Conservation (phyloP, 139 green algal genomes). For the Eudorina sp. region DNA sequence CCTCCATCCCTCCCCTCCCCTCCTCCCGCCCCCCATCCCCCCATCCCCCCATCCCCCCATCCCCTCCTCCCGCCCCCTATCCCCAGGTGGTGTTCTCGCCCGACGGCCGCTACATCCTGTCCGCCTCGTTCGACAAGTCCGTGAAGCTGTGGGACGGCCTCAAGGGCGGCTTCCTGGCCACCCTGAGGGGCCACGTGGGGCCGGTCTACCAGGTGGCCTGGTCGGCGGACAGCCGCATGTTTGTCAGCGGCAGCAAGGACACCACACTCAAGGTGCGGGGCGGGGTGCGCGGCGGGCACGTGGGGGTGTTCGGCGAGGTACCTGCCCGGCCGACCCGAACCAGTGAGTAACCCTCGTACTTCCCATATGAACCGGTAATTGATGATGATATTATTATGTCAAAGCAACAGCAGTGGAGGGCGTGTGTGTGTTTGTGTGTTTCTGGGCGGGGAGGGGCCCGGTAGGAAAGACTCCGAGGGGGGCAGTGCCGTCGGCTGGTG, state of each 20-base stretch:
- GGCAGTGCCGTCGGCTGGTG: no score
- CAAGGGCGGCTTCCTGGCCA: conserved; percentile 93
- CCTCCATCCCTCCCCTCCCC: not conserved
- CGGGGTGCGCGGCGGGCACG: no score
- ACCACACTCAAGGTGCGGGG: conserved; percentile 93
- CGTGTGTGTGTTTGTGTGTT: no score
- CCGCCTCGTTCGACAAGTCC: conserved; percentile 97
- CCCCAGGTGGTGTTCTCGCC: conserved; percentile 95
- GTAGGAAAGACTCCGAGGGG: no score
- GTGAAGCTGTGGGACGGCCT: conserved; percentile 97
- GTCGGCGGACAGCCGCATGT: conserved; percentile 92
- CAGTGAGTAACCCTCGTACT: no score
- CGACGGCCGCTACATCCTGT: conserved; percentile 93
- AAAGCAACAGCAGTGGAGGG: no score
- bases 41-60: not conserved
- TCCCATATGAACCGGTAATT: no score
- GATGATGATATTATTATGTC: no score
- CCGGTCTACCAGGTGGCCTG: conserved; percentile 97
- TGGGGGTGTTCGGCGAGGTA: no score
- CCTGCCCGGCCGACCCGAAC: no score
- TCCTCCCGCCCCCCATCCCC: not conserved
- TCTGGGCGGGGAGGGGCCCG: no score
- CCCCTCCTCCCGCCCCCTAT: not conserved
- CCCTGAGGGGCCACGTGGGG: conserved; percentile 93
- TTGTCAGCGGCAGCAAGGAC: conserved; percentile 96